phyloP scores from a whole-genome alignment of 73 alveolate genomes.

The Symbiodinium pilosum region DNA sequence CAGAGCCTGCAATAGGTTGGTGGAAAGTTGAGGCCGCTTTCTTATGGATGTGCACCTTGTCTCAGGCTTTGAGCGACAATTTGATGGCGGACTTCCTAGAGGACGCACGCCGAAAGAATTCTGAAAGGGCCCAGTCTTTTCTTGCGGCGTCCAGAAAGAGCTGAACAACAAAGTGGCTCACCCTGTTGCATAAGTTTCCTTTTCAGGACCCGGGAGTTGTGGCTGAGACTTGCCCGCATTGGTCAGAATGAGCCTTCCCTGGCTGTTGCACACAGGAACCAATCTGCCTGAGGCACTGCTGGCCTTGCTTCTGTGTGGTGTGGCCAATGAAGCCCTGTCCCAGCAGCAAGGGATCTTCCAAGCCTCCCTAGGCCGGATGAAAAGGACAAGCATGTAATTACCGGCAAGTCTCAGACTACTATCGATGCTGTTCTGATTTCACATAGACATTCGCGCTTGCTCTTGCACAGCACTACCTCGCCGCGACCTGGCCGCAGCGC shows the following conservation, averaged over 20 bases:
- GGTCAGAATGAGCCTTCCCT: too few species aligned
- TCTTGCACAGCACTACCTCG: background rate
- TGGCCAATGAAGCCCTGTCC: slow-evolving; percentile 13
- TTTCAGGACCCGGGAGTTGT: background rate
- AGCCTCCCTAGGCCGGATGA: background rate
- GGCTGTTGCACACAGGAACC: too few species aligned
- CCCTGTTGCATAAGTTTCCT: background rate
- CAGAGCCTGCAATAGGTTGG: too few species aligned
- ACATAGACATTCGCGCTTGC: background rate
- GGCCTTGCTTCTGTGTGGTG: background rate
- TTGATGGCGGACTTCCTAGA: background rate
- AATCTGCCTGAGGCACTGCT: background rate
- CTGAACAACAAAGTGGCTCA: background rate
- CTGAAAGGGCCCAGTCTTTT: background rate
- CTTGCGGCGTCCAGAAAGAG: background rate
- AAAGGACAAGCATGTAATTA: too few species aligned
- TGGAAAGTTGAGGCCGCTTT: too few species aligned
- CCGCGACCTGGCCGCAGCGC: background rate
- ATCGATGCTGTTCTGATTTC: background rate
- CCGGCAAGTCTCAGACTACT: too few species aligned
- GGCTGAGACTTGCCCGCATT: background rate
- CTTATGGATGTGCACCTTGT: background rate
- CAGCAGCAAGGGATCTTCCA: slow-evolving; percentile 15
- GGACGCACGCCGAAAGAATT: background rate
- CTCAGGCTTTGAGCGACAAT: background rate